Evolutionary conservation across 495 filamentous ascomycete genomes (phyloP).

Genomic region (Podospora bellae-mahoneyi): DNA sequence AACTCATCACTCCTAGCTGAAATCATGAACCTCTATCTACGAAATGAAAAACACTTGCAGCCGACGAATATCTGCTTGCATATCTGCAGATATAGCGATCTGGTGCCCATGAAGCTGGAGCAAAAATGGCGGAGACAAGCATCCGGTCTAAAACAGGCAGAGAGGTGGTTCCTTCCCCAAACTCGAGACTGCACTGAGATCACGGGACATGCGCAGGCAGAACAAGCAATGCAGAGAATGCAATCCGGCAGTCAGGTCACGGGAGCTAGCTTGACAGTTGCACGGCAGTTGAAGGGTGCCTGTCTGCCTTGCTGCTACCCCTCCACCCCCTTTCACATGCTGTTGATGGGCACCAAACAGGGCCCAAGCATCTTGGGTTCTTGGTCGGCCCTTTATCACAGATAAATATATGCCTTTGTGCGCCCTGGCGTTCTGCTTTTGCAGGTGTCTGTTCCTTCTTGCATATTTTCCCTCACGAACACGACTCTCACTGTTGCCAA

Average conservation of each 20-base stretch:
- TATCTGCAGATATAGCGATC: too few species aligned
- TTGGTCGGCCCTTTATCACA: not conserved
- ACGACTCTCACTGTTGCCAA: not conserved
- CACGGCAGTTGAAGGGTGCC: too few species aligned
- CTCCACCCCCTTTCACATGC: not conserved
- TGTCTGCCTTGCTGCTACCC: too few species aligned
- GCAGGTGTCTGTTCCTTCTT: not conserved
- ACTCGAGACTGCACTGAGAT: not conserved
- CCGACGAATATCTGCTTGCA: too few species aligned
- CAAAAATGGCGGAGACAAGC: not conserved
- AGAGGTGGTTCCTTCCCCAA: not conserved
- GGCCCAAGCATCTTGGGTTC: slow-evolving; percentile 6
- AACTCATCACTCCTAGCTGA: too few species aligned
- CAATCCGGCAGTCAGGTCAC: too few species aligned
- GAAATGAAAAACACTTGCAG: too few species aligned
- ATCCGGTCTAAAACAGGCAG: not conserved
- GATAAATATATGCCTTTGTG: not conserved
- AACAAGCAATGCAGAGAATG: too few species aligned
- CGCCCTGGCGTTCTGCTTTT: not conserved
- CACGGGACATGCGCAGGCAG: too few species aligned
- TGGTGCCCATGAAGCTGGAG: not conserved
- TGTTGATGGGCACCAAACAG: not conserved
- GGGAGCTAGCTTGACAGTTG: too few species aligned
- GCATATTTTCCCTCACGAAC: not conserved
- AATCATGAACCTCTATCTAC: not conserved